Percentiles rank a stretch among this genome's conserved stretches.
phyloP scores from a whole-genome alignment of 2,329 filamentous ascomycete genomes.

The Podosphaera fusca region DNA sequence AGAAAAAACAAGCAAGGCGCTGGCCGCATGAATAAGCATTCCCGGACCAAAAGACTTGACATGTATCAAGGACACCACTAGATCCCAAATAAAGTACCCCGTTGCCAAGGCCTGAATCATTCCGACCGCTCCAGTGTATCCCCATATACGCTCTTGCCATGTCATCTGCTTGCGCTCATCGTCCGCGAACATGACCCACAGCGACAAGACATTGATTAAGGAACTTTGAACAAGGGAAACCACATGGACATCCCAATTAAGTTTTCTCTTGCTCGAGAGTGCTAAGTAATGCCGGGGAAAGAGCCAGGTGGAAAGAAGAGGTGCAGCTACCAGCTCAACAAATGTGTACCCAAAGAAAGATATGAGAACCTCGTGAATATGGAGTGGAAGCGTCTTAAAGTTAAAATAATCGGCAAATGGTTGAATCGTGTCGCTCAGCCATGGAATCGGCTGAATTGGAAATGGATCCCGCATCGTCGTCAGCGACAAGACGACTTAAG shows the following conservation, averaged over 20 bases:
- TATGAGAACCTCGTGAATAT: constrained; percentile 53
- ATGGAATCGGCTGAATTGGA: constrained; percentile 34
- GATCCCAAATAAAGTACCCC: constrained; percentile 71
- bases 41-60: constrained; percentile 36
- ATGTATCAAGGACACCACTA: constrained; percentile 44
- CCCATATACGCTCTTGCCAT: constrained; percentile 48
- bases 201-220: constrained; percentile 47
- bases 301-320: constrained; percentile 35
- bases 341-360: constrained; percentile 45
- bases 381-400: constrained; percentile 45
- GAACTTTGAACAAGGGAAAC: constrained; percentile 61
- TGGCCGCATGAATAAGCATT: constrained; percentile 51
- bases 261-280: constrained; percentile 35
- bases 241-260: constrained; percentile 73
- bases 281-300: constrained; percentile 39
- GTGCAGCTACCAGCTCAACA: constrained; percentile 43
- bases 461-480: constrained; percentile 46
- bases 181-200: constrained; percentile 50
- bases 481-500: not conserved
- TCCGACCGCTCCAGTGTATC: constrained; percentile 48
- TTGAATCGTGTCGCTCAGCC: constrained; percentile 27
- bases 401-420: constrained; percentile 38
- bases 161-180: constrained; percentile 43
- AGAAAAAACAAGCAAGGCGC: constrained; percentile 49
- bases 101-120: constrained; percentile 55